Evolutionary conservation across 805 yeast genomes (phyloP).

Genomic region (Pichia deserticola): DNA sequence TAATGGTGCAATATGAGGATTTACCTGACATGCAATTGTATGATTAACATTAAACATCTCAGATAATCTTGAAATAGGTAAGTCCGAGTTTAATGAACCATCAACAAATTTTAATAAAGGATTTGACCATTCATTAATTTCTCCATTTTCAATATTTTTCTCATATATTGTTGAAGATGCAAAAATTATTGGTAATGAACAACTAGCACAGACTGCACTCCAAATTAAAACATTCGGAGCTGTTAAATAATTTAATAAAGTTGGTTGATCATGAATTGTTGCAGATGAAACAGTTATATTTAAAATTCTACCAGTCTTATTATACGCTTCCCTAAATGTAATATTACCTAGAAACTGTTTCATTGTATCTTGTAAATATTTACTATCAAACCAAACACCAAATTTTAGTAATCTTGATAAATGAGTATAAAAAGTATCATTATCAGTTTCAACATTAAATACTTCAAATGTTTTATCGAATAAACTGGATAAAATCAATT

Average conservation of each 20-base stretch:
- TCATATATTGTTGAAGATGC: slow-evolving; percentile 82
- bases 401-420: slow-evolving; percentile 62
- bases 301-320: slow-evolving; percentile 86
- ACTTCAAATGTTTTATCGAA: slow-evolving; percentile 49
- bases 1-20: slow-evolving; percentile 91
- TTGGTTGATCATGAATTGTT: slow-evolving; percentile 83
- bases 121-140: slow-evolving; percentile 74
- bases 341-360: slow-evolving; percentile 74
- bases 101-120: slow-evolving; percentile 77
- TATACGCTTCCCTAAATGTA: slow-evolving; percentile 91
- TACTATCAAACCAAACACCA: slow-evolving; percentile 85
- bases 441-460: slow-evolving; percentile 41
- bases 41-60: slow-evolving; percentile 98
- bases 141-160: slow-evolving; percentile 67
- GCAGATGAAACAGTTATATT: slow-evolving; percentile 93
- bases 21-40: slow-evolving; percentile 95
- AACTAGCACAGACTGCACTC: slow-evolving; percentile 91
- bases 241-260: slow-evolving; percentile 69
- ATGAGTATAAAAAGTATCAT: slow-evolving; percentile 44
- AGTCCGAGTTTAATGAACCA: slow-evolving; percentile 92
- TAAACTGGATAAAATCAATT: slow-evolving; percentile 50
- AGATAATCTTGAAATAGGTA: slow-evolving; percentile 82
- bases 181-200: slow-evolving; percentile 89
- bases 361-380: slow-evolving; percentile 66
- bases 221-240: slow-evolving; percentile 77